phyloP scores from a whole-genome alignment of 805 yeast species.

The Metschnikowia sp. region DNA sequence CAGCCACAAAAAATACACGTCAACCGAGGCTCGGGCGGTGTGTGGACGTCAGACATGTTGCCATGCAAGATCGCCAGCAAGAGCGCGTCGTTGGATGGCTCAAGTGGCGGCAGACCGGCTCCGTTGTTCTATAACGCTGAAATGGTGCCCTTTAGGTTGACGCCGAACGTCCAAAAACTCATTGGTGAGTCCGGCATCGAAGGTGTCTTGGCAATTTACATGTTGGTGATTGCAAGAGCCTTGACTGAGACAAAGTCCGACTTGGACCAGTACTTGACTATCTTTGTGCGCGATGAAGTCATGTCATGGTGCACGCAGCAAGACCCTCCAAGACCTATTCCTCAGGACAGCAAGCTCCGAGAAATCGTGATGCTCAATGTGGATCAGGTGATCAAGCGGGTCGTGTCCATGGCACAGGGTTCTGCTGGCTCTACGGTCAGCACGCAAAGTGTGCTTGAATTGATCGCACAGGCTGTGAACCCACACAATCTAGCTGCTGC shows the following conservation, averaged over 20 bases:
- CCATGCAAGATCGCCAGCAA: conserved; percentile 75
- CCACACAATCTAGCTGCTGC: conserved; percentile 90
- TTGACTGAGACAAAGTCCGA: conserved; percentile 90
- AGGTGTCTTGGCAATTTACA: conserved; percentile 82
- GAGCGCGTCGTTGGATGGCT: conserved; percentile 45
- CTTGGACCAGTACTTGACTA: conserved; percentile 83
- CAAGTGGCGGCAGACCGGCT: conserved; percentile 51
- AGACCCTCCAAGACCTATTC: conserved; percentile 67
- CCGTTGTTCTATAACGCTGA: conserved; percentile 91
- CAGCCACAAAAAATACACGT: conserved; percentile 92
- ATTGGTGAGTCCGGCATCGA: conserved; percentile 94
- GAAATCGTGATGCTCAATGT: conserved; percentile 88
- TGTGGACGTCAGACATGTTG: conserved; percentile 93
- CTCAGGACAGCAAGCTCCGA: conserved; percentile 77
- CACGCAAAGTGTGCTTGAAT: conserved; percentile 84
- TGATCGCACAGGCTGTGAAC: conserved; percentile 91
- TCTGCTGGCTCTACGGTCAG: conserved; percentile 69
- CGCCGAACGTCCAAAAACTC: conserved; percentile 91
- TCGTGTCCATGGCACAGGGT: conserved; percentile 62
- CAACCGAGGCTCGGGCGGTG: conserved; percentile 76
- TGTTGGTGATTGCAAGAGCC: conserved; percentile 83
- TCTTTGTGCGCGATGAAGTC: conserved; percentile 94
- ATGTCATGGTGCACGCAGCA: conserved; percentile 90
- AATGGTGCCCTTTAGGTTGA: conserved; percentile 91
- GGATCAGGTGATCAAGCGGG: conserved; percentile 76